Percentiles rank a stretch among this genome's conserved stretches.
Conservation (phyloP, 257 asterid genomes). For the Solanum tarapatanum region DNA sequence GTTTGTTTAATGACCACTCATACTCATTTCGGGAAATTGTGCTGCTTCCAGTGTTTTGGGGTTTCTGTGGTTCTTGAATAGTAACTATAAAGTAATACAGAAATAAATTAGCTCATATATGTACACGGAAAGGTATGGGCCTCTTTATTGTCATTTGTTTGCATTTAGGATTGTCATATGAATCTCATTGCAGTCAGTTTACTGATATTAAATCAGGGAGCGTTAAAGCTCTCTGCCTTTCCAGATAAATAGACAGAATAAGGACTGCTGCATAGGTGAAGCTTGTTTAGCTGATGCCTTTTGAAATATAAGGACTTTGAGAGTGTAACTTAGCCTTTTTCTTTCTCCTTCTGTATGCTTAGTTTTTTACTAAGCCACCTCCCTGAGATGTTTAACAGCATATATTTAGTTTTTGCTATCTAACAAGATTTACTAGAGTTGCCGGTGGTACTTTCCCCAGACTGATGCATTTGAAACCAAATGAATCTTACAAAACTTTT, state of each 20-base stretch:
- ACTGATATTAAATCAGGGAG: background rate
- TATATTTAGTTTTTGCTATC: background rate
- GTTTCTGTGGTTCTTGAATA: background rate
- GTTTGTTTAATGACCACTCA: background rate
- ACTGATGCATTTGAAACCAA: background rate
- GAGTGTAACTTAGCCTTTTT: background rate
- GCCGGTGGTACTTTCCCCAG: background rate
- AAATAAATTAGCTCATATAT: background rate
- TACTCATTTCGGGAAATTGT: background rate
- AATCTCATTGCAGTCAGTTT: background rate
- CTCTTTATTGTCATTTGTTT: background rate
- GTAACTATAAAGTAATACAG: background rate
- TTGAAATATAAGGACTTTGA: background rate
- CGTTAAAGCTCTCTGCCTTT: background rate
- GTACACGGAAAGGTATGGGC: background rate
- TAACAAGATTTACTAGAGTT: background rate
- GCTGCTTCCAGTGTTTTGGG: background rate
- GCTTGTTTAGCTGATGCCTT: background rate
- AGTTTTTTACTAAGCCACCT: background rate
- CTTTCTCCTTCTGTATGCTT: background rate
- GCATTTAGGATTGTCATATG: background rate
- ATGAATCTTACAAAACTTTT: background rate
- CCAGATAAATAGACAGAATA: background rate
- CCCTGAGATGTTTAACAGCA: background rate
- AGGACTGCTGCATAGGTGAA: background rate